Conservation (phyloP, 352 stramenopile species). For the Phytophthora multivora region DNA sequence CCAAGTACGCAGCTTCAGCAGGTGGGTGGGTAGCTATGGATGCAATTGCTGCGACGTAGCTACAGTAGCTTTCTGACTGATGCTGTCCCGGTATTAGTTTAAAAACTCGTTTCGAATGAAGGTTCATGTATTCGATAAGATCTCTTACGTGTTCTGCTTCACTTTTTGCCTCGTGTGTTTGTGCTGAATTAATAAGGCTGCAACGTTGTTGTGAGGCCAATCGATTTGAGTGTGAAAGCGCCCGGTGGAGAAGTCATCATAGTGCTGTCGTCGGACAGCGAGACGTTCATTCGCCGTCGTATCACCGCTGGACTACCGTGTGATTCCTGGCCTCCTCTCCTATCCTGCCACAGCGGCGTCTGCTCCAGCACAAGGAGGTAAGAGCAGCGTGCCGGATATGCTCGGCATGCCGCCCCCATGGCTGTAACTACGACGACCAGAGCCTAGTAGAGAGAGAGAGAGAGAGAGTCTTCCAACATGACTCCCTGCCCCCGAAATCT, state of each 20-base stretch:
- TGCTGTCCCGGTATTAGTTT: background rate
- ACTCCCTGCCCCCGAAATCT: background rate
- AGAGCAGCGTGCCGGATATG: slow-evolving; percentile 5
- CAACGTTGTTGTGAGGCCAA: too few relatives aligned
- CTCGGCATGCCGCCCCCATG: background rate
- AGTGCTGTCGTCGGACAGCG: too few relatives aligned
- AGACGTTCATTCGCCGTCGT: too few relatives aligned
- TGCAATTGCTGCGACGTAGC: background rate
- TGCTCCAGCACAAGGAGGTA: background rate
- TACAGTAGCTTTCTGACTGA: background rate
- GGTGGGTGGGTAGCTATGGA: background rate
- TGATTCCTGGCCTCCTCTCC: background rate
- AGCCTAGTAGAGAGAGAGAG: too few relatives aligned
- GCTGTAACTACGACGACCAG: too few relatives aligned
- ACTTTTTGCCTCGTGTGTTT: background rate
- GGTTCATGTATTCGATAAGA: background rate
- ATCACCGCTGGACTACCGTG: too few relatives aligned
- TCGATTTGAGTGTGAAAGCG: too few relatives aligned
- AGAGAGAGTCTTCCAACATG: too few relatives aligned
- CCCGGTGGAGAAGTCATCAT: too few relatives aligned
- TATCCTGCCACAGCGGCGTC: background rate
- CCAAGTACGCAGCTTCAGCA: slow-evolving; percentile 2
- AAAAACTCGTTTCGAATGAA: slow-evolving; percentile 2
- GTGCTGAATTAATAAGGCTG: too few relatives aligned
- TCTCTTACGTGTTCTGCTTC: background rate